These are phyloP conservation scores for Lunasporangiospora selenospora DNA, from an alignment of 192 early-diverging fungal species.

Conservation along the genomic window DNA sequence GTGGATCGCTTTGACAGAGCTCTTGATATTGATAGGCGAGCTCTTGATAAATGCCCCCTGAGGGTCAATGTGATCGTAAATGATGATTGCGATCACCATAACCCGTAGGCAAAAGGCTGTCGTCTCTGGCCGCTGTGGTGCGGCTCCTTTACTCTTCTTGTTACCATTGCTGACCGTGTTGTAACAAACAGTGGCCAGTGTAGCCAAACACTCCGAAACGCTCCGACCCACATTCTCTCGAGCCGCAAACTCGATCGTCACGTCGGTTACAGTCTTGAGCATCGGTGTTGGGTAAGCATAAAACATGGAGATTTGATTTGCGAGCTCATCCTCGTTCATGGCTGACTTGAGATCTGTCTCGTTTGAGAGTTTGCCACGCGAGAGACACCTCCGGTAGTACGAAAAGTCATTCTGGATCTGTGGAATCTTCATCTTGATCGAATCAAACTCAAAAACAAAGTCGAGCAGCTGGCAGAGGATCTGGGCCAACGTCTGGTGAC, in stretches of 20 bases:
- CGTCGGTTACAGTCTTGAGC: constrained; percentile 87
- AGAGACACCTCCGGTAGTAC: constrained; percentile 91
- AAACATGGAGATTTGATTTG: constrained; percentile 96
- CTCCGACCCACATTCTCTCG: constrained; percentile 51
- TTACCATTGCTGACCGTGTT: constrained; percentile 76
- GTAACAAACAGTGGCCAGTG: constrained; percentile 80
- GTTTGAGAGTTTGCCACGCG: constrained; percentile 73
- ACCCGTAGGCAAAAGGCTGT: constrained; percentile 84
- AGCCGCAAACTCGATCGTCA: constrained; percentile 71
- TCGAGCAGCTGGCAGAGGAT: constrained; percentile 84
- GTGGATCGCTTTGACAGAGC: constrained; percentile 72
- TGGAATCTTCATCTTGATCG: constrained; percentile 86
- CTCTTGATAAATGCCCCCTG: constrained; percentile 77
- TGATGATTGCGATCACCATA: constrained; percentile 86
- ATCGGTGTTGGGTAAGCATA: constrained; percentile 96
- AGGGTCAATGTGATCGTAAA: constrained; percentile 91
- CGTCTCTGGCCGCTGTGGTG: constrained; percentile 63
- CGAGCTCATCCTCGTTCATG: constrained; percentile 83
- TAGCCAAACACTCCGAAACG: constrained; percentile 77
- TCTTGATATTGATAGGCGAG: constrained; percentile 79
- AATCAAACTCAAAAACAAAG: constrained; percentile 92
- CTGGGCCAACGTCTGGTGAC: constrained; percentile 81
- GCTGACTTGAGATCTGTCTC: constrained; percentile 66
- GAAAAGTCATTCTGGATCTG: constrained; percentile 98
- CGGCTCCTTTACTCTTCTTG: constrained; percentile 65